Evolutionary conservation across 345 rosid species (phyloP).

Genomic region (Aquilaria sinensis): DNA sequence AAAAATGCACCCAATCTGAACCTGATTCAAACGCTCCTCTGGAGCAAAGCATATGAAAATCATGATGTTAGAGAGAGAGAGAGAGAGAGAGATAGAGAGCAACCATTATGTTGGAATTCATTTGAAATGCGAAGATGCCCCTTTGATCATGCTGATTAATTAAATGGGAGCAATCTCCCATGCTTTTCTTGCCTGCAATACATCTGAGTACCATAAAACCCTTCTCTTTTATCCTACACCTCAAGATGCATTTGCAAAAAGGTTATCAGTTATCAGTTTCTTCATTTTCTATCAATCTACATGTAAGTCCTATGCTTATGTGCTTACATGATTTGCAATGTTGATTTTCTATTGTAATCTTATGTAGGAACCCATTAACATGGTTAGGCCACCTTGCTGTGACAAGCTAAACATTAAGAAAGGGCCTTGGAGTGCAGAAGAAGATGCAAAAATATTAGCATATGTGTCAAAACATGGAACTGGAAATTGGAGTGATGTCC

Average conservation of each 20-base stretch:
- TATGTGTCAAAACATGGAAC: conserved; percentile 55
- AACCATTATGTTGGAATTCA: conserved; percentile 2
- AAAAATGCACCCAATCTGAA: conserved; percentile 35
- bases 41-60: conserved; percentile 16
- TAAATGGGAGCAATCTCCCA: conserved; percentile 25
- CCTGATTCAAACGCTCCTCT: conserved; percentile 28
- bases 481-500: conserved; percentile 49
- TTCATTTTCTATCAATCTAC: neutral
- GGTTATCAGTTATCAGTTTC: conserved; percentile 2
- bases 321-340: neutral
- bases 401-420: conserved; percentile 33
- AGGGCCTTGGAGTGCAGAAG: conserved; percentile 55
- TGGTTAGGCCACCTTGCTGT: conserved; percentile 46
- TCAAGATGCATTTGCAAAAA: conserved; percentile 13
- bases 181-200: conserved; percentile 39
- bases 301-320: neutral
- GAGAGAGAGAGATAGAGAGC: conserved; percentile 9
- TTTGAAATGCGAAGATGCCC: conserved; percentile 18
- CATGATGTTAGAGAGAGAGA: conserved; percentile 9
- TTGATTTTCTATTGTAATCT: neutral
- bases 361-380: conserved; percentile 8
- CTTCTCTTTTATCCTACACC: conserved; percentile 16
- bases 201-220: conserved; percentile 24
- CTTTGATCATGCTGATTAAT: conserved; percentile 30
- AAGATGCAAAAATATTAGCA: conserved; percentile 55